Evolutionary conservation across 208 protist genomes (phyloP).

Genomic region (Acanthamoeba quina): DNA sequence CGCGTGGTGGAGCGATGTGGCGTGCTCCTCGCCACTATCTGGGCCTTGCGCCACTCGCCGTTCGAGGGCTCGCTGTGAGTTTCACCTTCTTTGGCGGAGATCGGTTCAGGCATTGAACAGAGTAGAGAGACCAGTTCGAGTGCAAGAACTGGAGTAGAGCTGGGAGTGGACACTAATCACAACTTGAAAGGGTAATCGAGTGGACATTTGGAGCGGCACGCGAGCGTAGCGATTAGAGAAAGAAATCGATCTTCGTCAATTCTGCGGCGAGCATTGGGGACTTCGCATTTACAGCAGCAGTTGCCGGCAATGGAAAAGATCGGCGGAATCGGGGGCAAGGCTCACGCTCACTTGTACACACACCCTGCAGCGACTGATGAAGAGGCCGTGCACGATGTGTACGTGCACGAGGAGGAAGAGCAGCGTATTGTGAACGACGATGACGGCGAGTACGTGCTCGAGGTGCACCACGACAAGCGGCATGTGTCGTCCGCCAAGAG

Average conservation of each 20-base stretch:
- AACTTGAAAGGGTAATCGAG: not conserved
- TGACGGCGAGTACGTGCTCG: constrained; percentile 35
- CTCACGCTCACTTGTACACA: not conserved
- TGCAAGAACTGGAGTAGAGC: no score
- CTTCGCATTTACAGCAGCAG: no score
- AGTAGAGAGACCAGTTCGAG: no score
- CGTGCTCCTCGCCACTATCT: no score
- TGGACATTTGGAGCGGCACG: not conserved
- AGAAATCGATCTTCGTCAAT: not conserved
- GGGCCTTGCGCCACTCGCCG: no score
- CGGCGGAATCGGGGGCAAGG: not conserved
- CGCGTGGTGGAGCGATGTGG: no score
- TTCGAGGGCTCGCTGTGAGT: no score
- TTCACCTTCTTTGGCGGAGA: no score
- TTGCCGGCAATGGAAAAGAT: not conserved
- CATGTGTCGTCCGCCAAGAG: not conserved
- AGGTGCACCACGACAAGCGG: not conserved
- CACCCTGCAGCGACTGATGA: not conserved
- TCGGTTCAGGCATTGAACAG: no score
- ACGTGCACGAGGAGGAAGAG: not conserved
- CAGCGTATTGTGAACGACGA: not conserved
- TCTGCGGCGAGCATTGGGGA: not conserved
- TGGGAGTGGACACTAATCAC: no score
- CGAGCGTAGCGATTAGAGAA: not conserved
- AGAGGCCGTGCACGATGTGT: not conserved